Base-by-base conservation (phyloP, 2,329 filamentous ascomycete species). In the Venturia asperata region DNA sequence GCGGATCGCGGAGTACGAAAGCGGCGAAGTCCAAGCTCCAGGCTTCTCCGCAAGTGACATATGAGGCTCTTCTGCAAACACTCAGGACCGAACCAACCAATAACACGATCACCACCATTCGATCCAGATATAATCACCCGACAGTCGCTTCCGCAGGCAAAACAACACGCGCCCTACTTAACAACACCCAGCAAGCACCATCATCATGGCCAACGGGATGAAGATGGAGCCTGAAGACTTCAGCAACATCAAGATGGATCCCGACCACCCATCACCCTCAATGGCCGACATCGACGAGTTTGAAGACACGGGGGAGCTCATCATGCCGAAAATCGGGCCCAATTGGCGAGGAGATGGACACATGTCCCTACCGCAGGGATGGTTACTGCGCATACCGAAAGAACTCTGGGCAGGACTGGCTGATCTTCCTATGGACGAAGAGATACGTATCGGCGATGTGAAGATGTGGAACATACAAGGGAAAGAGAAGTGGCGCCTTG, bases 281-380 rank as follows among this genome's bases (percentile, higher is more conserved):
- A 72, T 75, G 70, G 76, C 76, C 66, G 69, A 70, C 24, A 67
- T 58, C 61, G 75, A 77, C 67, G 77, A 75, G 69, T 75, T 76
- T 66, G 77, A 76, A 69, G 77, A 79, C 65, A 77, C 75, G 5
- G 77, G 77, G 65, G 77, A 78, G 69, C 75, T 78, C 66, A 70
- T 69, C 27, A 70, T 77, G 52, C 75, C 74, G 9, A 65, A 68
- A 15, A 67, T 72, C 64, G 47, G 65, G 52, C 62, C 62, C 10
- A n/a, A 58, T 15, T 34, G 27, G 52, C 5, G 15, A 24, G 60
- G 9, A 13, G 27, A 52, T 5, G 63, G 41, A n/a, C 69, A 70
- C 6, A 27, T 15, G 2, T 58, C 30, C 5, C 30, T 58, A 11
- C 52, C 47, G 10, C 70, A 74, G 60, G 70, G 76, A 55, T 77